A percentile compares a stretch with the other conserved stretches of the same genome.
Conservation (phyloP, 176 grass and related monocot genomes). For the Panicum miliaceum region DNA sequence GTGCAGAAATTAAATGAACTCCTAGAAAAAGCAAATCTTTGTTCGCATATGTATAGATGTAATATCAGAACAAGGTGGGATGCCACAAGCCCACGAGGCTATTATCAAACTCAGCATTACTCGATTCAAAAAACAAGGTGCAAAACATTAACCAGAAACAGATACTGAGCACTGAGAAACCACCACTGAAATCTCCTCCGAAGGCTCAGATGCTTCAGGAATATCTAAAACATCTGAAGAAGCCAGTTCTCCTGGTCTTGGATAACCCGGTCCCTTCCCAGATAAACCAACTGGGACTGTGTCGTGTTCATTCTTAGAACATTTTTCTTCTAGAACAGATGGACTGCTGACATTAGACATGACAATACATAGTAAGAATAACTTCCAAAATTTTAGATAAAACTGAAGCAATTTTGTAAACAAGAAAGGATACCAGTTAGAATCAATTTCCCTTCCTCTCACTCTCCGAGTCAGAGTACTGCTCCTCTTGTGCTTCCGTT, state of each 20-base stretch:
- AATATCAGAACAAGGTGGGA: constrained; percentile 1
- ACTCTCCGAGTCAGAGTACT: constrained; percentile 16
- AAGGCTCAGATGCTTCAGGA: constrained; percentile 33
- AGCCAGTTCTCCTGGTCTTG: constrained; percentile 7
- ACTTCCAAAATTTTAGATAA: background rate
- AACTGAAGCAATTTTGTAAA: background rate
- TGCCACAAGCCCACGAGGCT: background rate
- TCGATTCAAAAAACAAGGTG: background rate
- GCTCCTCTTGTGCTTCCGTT: constrained; percentile 53
- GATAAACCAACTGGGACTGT: constrained; percentile 39
- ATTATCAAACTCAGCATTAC: background rate
- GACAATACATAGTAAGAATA: background rate
- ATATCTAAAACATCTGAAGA: constrained; percentile 31
- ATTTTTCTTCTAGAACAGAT: constrained; percentile 40
- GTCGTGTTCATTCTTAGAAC: constrained; percentile 47
- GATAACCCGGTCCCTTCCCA: background rate
- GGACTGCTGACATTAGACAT: constrained; percentile 30
- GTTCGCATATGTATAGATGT: background rate
- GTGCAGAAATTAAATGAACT: background rate
- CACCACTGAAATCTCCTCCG: constrained; percentile 59
- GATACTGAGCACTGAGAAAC: constrained; percentile 9
- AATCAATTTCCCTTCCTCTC: constrained; percentile 36
- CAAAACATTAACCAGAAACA: background rate
- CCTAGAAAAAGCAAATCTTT: background rate
- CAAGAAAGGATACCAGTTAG: constrained; percentile 45